phyloP scores from a whole-genome alignment of 192 early-diverging fungal genomes.

The Umbelopsis ramanniana region DNA sequence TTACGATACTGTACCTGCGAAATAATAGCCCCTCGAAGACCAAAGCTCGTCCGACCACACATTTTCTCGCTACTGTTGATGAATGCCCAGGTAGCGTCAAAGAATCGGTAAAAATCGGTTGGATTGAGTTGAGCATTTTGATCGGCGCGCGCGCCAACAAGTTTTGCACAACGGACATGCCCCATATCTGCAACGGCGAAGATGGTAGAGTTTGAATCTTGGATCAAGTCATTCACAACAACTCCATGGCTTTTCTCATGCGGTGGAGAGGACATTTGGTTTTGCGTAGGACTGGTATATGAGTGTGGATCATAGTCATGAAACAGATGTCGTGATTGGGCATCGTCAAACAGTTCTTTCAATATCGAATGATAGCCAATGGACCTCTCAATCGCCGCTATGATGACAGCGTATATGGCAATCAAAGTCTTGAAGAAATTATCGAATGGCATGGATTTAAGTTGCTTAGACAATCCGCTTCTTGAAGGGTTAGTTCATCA shows the following conservation, averaged over 20 bases:
- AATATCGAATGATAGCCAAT: constrained; percentile 75
- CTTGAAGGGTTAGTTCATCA: not conserved
- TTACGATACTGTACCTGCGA: constrained; percentile 63
- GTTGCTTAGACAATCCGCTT: constrained; percentile 63
- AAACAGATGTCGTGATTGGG: constrained; percentile 35
- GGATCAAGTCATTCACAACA: constrained; percentile 57
- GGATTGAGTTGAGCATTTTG: constrained; percentile 89
- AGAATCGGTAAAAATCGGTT: constrained; percentile 86
- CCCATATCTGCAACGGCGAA: constrained; percentile 85
- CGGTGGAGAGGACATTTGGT: not conserved
- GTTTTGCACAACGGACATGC: constrained; percentile 85
- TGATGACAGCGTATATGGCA: constrained; percentile 74
- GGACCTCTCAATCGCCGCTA: constrained; percentile 75
- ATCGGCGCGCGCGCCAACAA: constrained; percentile 85
- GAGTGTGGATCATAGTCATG: not conserved
- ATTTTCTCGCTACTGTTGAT: constrained; percentile 75
- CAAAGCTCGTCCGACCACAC: constrained; percentile 89
- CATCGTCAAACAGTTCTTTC: constrained; percentile 64
- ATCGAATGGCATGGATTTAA: constrained; percentile 83
- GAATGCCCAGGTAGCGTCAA: constrained; percentile 82
- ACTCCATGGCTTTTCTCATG: constrained; percentile 3
- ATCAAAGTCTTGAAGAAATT: constrained; percentile 81
- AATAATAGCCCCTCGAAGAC: constrained; percentile 83
- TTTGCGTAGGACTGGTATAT: not conserved
- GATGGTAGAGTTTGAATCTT: constrained; percentile 75